Percentiles rank a stretch among this genome's conserved stretches.
These are phyloP conservation scores for Pouteria campechiana DNA, from an alignment of 179 eudicot species.

Conservation along the genomic window DNA sequence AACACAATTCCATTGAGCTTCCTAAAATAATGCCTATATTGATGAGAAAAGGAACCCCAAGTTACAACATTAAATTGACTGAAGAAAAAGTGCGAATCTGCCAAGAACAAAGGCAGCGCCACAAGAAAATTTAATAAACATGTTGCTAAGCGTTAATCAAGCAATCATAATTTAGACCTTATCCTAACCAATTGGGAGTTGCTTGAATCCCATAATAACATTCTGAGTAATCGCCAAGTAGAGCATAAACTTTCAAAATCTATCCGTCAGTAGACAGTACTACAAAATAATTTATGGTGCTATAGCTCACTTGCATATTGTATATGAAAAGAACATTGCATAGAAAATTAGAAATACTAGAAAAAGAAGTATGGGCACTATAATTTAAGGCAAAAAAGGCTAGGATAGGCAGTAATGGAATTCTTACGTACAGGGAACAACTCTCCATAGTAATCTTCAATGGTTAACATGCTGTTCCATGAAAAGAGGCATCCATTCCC, in stretches of 20 bases:
- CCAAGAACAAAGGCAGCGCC: background rate
- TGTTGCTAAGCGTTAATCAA: too few relatives aligned
- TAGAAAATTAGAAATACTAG: background rate
- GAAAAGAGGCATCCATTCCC: slow-evolving; percentile 51
- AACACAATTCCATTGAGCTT: background rate
- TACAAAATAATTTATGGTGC: too few relatives aligned
- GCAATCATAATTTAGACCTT: too few relatives aligned
- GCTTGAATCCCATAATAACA: too few relatives aligned
- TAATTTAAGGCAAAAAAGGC: background rate
- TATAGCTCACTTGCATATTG: too few relatives aligned
- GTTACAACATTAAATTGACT: background rate
- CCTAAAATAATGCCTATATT: background rate
- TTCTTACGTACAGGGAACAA: slow-evolving; percentile 48
- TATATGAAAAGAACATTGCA: background rate
- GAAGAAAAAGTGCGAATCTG: background rate
- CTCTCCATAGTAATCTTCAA: slow-evolving; percentile 37
- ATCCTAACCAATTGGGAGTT: too few relatives aligned
- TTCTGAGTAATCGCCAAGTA: too few relatives aligned
- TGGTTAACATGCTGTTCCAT: slow-evolving; percentile 60
- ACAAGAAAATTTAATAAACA: too few relatives aligned
- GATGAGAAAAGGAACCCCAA: background rate
- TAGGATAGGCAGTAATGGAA: background rate
- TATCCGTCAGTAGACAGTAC: too few relatives aligned
- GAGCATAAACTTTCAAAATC: too few relatives aligned
- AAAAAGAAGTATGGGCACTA: background rate